Base-by-base conservation (phyloP, 78 protist genomes). In the Chrysochromulina parva region DNA sequence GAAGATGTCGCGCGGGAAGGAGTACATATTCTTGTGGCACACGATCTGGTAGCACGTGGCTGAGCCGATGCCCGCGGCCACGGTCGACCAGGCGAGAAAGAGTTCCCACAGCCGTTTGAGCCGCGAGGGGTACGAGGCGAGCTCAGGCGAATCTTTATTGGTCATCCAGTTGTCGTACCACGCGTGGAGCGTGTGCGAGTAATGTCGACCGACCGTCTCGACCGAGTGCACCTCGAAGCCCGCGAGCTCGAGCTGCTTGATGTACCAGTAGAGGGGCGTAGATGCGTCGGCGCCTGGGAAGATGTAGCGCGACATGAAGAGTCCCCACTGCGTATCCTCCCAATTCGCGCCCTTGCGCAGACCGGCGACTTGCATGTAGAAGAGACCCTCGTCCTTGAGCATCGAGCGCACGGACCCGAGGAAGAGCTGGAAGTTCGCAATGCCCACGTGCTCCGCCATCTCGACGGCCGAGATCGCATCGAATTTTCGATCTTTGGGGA, bases 381-480 rank as follows among this genome's bases (percentile, higher is more conserved):
- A 92, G 53, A 87, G n/a, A 0, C 94, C 94, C 60, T 92, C 91
- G 85, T 92, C 94, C 47, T 89, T 7, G 50, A 92, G 62, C 81
- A 88, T 4, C 48, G 54, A 1, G n/a, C 1, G 2, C 50, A 88
- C 69, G 48, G 1, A 9, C 28, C 17, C 1, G n/a, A 92, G 85
- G 85, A 26, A 92, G 55, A 24, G 62, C 74, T 73, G 91, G 76
- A 90, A 92, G 91, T 92, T 92, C 47, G 54, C 55, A 17, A 91
- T 71, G 0, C 93, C 93, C 13, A 93, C 94, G 73, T 93, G 94
- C 90, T 93, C 94, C 14, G 94, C 92, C 94, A 93, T 93, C 89
- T 93, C 94, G 28, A 93, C 71, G 54, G 88, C 82, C 22, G 94
- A 19, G 85, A 93, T 59, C 16, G 17, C 17, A 71, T 93, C 88